A percentile compares a stretch with the other conserved stretches of the same genome.
phyloP scores from a whole-genome alignment of 169 alveolate species.

The Toxoplasma gondii region DNA sequence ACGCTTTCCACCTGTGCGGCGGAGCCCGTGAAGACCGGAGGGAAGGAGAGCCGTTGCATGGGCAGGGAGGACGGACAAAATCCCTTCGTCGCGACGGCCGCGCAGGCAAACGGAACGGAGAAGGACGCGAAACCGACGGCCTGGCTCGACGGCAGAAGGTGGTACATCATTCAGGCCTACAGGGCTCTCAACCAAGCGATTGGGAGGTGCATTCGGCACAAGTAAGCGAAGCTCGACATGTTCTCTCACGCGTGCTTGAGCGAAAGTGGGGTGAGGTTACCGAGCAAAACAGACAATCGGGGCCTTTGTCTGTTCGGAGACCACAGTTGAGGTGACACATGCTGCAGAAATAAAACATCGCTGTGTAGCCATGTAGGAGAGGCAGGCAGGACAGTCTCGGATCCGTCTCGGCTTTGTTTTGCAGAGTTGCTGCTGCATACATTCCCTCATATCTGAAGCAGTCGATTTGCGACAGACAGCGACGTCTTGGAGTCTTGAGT shows the following conservation, averaged over 20 bases:
- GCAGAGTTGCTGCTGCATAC: too few species aligned
- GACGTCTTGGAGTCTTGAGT: too few species aligned
- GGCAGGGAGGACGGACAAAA: not conserved
- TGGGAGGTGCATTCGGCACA: constrained; percentile 90
- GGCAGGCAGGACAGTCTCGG: too few species aligned
- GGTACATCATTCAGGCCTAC: constrained; percentile 84
- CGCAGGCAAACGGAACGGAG: not conserved
- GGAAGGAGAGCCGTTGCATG: not conserved
- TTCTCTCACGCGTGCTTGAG: not conserved
- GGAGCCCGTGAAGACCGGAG: not conserved
- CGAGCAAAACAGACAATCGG: too few species aligned
- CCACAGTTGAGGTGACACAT: too few species aligned
- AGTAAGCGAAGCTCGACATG: not conserved
- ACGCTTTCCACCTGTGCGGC: not conserved
- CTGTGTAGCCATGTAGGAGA: too few species aligned
- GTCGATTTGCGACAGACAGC: too few species aligned
- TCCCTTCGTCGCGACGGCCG: not conserved
- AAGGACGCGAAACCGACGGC: not conserved
- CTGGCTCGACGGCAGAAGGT: constrained; percentile 76
- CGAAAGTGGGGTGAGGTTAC: too few species aligned
- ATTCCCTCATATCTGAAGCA: too few species aligned
- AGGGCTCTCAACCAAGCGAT: constrained; percentile 88
- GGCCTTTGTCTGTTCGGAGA: too few species aligned
- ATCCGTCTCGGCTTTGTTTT: too few species aligned
- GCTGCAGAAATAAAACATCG: too few species aligned